Evolutionary conservation across 208 protist species (phyloP).

Genomic region (Vickermania spadyakhi): DNA sequence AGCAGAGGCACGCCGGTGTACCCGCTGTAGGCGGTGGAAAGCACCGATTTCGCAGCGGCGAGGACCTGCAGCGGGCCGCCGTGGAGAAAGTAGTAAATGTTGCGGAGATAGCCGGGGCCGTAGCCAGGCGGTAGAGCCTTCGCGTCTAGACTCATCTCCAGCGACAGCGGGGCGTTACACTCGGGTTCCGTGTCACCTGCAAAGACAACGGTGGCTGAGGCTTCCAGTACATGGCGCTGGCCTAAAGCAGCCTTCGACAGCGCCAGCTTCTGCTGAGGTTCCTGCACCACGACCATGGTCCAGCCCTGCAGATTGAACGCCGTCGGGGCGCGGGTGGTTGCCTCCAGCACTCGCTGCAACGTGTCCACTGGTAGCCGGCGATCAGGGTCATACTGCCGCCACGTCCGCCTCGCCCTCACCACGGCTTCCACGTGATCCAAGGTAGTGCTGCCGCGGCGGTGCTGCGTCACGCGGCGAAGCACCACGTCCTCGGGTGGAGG

Average conservation of each 20-base stretch:
- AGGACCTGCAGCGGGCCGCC: constrained; percentile 41
- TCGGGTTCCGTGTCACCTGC: constrained; percentile 56
- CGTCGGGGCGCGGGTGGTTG: constrained; percentile 51
- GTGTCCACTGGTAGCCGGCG: constrained; percentile 22
- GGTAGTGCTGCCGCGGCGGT: not conserved
- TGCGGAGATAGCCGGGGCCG: constrained; percentile 40
- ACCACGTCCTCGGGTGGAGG: constrained; percentile 2
- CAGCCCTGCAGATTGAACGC: constrained; percentile 84
- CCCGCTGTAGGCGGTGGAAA: constrained; percentile 47
- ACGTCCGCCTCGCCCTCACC: constrained; percentile 35
- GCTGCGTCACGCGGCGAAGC: not conserved
- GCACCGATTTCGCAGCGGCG: constrained; percentile 33
- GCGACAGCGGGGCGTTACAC: constrained; percentile 41
- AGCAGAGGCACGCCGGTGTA: constrained; percentile 44
- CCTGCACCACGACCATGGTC: constrained; percentile 70
- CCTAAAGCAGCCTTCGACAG: constrained; percentile 48
- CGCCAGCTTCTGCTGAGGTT: constrained; percentile 16
- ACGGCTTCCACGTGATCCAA: constrained; percentile 14
- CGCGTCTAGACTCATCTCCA: constrained; percentile 51
- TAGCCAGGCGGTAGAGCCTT: constrained; percentile 30
- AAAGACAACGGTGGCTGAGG: constrained; percentile 68
- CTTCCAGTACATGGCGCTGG: constrained; percentile 59
- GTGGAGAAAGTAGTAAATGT: constrained; percentile 67
- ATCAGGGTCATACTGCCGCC: constrained; percentile 40
- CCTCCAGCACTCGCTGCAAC: constrained; percentile 34